phyloP scores from a whole-genome alignment of 2,329 filamentous ascomycete genomes.

The Apiospora marii region DNA sequence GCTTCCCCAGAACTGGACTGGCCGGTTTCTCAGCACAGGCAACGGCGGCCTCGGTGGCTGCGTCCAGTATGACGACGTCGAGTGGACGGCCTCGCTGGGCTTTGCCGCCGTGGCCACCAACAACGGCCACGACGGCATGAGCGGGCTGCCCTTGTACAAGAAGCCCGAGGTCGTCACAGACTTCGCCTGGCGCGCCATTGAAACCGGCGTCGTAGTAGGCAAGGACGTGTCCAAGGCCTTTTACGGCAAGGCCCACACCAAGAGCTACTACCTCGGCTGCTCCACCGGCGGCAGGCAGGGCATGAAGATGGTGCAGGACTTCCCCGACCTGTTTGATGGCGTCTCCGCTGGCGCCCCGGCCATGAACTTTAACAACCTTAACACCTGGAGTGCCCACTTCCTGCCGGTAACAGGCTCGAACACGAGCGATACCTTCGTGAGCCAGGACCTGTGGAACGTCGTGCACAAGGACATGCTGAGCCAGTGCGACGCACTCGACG shows the following conservation, averaged over 20 bases:
- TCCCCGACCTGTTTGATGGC: slow-evolving; percentile 64
- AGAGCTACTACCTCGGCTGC: slow-evolving; percentile 64
- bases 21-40: slow-evolving; percentile 51
- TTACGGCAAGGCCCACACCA: slow-evolving; percentile 49
- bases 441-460: slow-evolving; percentile 45
- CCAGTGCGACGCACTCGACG: slow-evolving; percentile 31
- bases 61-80: slow-evolving; percentile 46
- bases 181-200: slow-evolving; percentile 38
- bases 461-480: slow-evolving; percentile 45
- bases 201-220: slow-evolving; percentile 55
- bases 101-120: slow-evolving; percentile 27
- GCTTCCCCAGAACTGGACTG: slow-evolving; percentile 55
- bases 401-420: slow-evolving; percentile 47
- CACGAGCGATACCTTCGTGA: slow-evolving; percentile 21
- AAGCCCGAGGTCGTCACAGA: slow-evolving; percentile 27
- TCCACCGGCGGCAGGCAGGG: slow-evolving; percentile 67
- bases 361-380: slow-evolving; percentile 42
- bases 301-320: slow-evolving; percentile 58
- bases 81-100: slow-evolving; percentile 46
- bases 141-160: slow-evolving; percentile 23
- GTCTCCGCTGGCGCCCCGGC: slow-evolving; percentile 57
- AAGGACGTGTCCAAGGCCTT: slow-evolving; percentile 56
- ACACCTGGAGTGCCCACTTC: slow-evolving; percentile 50
- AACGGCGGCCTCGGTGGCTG: slow-evolving; percentile 28
- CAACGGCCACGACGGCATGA: slow-evolving; percentile 28